A percentile compares a stretch with the other conserved stretches of the same genome.
phyloP scores from a whole-genome alignment of 345 rosid genomes.

The Lepidium didymum region DNA sequence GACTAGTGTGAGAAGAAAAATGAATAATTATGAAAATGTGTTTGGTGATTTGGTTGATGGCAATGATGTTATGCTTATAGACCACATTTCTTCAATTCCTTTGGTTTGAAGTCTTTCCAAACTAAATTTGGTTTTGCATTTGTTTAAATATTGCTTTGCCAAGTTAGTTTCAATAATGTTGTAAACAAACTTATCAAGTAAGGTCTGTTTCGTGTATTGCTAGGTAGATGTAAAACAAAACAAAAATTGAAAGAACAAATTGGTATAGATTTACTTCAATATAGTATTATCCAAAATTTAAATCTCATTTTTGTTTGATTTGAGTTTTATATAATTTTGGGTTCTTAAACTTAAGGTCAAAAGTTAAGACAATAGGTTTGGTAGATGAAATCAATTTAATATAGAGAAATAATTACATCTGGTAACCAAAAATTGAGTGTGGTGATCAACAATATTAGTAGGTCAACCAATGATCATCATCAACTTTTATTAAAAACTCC shows the following conservation, averaged over 20 bases:
- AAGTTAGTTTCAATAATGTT: neutral
- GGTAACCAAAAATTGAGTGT: conserved; percentile 15
- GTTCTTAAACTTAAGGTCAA: neutral
- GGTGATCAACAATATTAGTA: conserved; percentile 26
- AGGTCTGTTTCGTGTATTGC: neutral
- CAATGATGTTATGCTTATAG: conserved; percentile 28
- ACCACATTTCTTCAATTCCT: conserved; percentile 21
- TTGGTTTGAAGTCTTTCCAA: conserved; percentile 29
- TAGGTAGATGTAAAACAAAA: neutral
- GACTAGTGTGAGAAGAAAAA: neutral
- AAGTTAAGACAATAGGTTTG: conserved; percentile 5
- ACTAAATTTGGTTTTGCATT: neutral
- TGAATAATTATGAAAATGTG: conserved; percentile 5
- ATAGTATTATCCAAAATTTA: neutral
- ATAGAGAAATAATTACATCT: neutral
- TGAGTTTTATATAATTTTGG: too few species aligned
- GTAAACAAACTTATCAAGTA: neutral
- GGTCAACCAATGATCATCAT: conserved; percentile 27
- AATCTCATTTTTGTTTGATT: neutral
- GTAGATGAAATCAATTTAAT: neutral
- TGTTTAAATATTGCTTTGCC: neutral
- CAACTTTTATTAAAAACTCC: neutral
- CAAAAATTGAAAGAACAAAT: neutral
- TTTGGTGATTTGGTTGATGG: conserved; percentile 27
- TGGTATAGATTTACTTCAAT: neutral